Conservation (phyloP, 352 stramenopile genomes). For the Phytopythium cucurbitacearum region DNA sequence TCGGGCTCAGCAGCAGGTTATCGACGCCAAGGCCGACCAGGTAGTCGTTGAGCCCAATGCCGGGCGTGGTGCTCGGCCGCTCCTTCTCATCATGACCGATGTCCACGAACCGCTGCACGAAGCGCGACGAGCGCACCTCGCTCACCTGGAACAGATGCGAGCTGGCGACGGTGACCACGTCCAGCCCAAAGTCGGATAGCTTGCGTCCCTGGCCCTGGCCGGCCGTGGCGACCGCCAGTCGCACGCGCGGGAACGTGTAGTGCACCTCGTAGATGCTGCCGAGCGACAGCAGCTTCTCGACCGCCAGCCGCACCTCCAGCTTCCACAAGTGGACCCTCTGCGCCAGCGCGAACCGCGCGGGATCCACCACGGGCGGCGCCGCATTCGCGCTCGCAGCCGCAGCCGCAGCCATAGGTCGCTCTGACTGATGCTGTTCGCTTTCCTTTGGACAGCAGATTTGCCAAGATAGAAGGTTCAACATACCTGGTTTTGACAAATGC, state of each 20-base stretch:
- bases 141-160: slow-evolving; percentile 51
- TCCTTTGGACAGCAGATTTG: too few relatives aligned
- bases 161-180: slow-evolving; percentile 37
- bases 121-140: slow-evolving; percentile 32
- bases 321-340: slow-evolving; percentile 44
- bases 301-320: slow-evolving; percentile 34
- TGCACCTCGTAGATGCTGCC: slow-evolving; percentile 50
- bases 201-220: not conserved
- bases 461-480: too few relatives aligned
- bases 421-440: too few relatives aligned
- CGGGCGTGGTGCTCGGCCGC: slow-evolving; percentile 59
- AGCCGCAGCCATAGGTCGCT: not conserved
- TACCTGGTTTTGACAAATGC: too few relatives aligned
- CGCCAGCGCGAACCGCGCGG: slow-evolving; percentile 28
- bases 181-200: slow-evolving; percentile 38
- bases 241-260: slow-evolving; percentile 27
- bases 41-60: slow-evolving; percentile 92
- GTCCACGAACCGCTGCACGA: slow-evolving; percentile 27
- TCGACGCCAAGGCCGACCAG: slow-evolving; percentile 73
- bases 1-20: slow-evolving; percentile 46
- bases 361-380: slow-evolving; percentile 8
- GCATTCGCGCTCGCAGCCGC: not conserved
- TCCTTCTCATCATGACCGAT: slow-evolving; percentile 10
- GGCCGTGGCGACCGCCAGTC: slow-evolving; percentile 1
- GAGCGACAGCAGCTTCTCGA: slow-evolving; percentile 53